These are phyloP conservation scores for Tuber indicum DNA, from an alignment of 495 filamentous ascomycete genomes.

Conservation along the genomic window DNA sequence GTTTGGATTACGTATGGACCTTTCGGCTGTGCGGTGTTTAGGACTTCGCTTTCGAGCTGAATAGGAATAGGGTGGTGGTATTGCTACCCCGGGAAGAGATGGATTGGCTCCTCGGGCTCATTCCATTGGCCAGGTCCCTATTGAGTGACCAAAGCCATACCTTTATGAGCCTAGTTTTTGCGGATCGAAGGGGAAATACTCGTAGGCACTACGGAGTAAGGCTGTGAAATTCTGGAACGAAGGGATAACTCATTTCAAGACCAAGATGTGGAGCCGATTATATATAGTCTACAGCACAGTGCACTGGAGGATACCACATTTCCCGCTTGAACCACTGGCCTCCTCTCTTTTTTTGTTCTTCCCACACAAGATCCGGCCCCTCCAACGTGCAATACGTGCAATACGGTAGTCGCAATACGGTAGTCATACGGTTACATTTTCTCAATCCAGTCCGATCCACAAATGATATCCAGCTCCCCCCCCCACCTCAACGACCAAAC, in stretches of 20 bases:
- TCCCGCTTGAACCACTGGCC: background rate
- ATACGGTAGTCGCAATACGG: background rate
- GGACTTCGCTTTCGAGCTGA: too few relatives aligned
- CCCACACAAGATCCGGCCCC: background rate
- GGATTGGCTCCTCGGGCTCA: too few relatives aligned
- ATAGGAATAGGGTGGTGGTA: too few relatives aligned
- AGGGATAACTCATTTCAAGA: background rate
- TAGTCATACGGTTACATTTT: background rate
- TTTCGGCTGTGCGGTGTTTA: too few relatives aligned
- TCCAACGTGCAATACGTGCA: background rate
- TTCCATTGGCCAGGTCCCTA: too few relatives aligned
- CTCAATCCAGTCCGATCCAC: background rate
- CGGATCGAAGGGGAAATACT: too few relatives aligned
- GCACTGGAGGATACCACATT: background rate
- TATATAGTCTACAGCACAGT: background rate
- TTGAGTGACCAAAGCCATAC: too few relatives aligned
- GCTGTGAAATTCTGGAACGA: too few relatives aligned
- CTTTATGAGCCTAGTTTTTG: too few relatives aligned
- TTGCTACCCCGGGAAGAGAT: too few relatives aligned
- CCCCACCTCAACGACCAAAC: background rate
- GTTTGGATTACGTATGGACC: too few relatives aligned
- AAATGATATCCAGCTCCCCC: background rate
- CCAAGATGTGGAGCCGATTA: background rate
- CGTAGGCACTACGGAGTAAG: too few relatives aligned
- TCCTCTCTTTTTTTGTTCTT: background rate